Evolutionary conservation across 129 eudicot genomes (phyloP).

Genomic region (Ambrosia trifida): DNA sequence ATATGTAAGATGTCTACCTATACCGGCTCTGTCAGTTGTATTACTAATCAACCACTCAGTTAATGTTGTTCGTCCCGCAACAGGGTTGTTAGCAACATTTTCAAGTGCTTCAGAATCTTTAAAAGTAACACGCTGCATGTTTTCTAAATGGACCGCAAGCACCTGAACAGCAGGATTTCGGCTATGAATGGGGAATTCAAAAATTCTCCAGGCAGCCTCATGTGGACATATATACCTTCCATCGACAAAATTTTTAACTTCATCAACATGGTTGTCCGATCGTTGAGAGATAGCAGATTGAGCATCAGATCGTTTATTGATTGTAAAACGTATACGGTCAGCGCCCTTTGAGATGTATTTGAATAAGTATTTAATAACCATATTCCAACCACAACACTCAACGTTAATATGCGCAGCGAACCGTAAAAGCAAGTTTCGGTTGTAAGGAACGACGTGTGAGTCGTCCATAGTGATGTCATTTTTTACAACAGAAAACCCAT

Average conservation of each 20-base stretch:
- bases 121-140: no score
- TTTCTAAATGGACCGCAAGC: background rate
- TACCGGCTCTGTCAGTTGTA: no score
- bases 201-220: background rate
- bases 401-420: background rate
- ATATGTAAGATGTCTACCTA: background rate
- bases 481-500: no score
- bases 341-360: background rate
- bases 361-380: background rate
- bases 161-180: background rate
- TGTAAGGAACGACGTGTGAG: background rate
- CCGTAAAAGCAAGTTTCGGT: background rate
- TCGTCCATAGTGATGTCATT: background rate
- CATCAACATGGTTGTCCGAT: no score
- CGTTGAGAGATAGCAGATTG: no score
- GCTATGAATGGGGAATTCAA: background rate
- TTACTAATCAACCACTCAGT: background rate
- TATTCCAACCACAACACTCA: background rate
- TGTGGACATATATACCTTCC: background rate
- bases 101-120: background rate
- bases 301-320: no score
- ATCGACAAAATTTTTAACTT: no score
- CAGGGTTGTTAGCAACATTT: background rate
- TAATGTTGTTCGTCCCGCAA: background rate
- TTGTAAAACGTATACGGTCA: background rate